Percentiles rank a stretch among this genome's conserved stretches.
Conservation (phyloP, 202 grass and related monocot genomes). For the Bolboschoenoplectus hybrid region DNA sequence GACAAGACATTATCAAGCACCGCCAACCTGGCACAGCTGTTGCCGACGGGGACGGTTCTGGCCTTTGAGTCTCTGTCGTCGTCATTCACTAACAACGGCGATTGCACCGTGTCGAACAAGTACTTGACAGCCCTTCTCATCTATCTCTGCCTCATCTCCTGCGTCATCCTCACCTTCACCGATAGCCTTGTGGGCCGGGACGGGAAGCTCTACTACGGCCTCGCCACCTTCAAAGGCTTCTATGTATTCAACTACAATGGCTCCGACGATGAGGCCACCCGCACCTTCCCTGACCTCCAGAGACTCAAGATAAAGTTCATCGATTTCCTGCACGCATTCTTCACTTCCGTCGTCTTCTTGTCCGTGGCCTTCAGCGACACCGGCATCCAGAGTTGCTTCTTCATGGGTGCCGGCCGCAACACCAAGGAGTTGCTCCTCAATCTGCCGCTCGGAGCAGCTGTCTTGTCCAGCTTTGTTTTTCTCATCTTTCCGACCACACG, state of each 20-base stretch:
- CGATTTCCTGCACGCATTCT: conserved; percentile 52
- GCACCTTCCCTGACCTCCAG: conserved; percentile 39
- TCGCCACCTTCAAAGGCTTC: conserved; percentile 44
- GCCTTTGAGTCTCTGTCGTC: conserved; percentile 61
- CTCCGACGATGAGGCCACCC: conserved; percentile 17
- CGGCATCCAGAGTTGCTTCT: conserved; percentile 46
- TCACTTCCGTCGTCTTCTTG: conserved; percentile 48
- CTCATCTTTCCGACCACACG: conserved; percentile 54
- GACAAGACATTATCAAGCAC: conserved; percentile 49
- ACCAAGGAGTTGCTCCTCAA: conserved; percentile 42
- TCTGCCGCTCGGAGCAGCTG: conserved; percentile 44
- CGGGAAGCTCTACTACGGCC: conserved; percentile 55
- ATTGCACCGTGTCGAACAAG: conserved; percentile 44
- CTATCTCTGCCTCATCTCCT: conserved; percentile 46
- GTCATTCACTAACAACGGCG: conserved; percentile 57
- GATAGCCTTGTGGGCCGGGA: conserved; percentile 60
- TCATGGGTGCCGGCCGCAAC: conserved; percentile 31
- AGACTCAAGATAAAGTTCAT: conserved; percentile 39
- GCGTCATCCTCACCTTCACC: conserved; percentile 60
- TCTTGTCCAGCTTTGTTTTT: conserved; percentile 53
- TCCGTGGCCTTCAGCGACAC: conserved; percentile 45
- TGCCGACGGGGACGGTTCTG: conserved; percentile 70
- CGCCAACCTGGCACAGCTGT: conserved; percentile 54
- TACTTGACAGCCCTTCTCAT: conserved; percentile 41
- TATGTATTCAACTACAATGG: conserved; percentile 53